Percentiles rank a stretch among this genome's conserved stretches.
These are phyloP conservation scores for Solanum megistacrolobum DNA, from an alignment of 257 asterid species.

Conservation along the genomic window DNA sequence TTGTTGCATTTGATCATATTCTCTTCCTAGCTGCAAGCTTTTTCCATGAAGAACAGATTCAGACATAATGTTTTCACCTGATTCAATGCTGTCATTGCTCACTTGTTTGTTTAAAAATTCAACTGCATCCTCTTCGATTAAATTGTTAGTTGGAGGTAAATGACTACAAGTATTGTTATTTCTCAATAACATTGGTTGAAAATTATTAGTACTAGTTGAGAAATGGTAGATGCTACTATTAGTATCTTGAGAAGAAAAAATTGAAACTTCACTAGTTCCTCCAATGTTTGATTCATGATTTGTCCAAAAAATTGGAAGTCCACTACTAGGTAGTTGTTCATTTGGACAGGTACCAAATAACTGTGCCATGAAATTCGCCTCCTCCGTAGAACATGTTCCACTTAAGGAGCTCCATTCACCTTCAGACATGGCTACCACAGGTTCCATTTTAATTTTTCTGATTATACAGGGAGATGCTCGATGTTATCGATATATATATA, in stretches of 20 bases:
- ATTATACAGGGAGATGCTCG: not conserved
- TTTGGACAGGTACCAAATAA: conserved; percentile 17
- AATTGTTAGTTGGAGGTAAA: not conserved
- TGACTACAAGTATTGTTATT: not conserved
- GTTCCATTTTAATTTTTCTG: conserved; percentile 29
- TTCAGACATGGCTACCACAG: conserved; percentile 41
- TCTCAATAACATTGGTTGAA: not conserved
- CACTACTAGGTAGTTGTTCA: conserved; percentile 17
- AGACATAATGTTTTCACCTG: conserved; percentile 4
- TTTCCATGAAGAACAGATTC: conserved; percentile 10
- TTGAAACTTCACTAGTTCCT: conserved; percentile 5
- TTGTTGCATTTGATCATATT: conserved; percentile 2
- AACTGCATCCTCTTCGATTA: conserved; percentile 12
- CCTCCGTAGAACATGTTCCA: conserved; percentile 45
- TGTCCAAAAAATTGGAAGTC: conserved; percentile 3
- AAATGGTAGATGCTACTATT: conserved; percentile 12
- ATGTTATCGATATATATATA: not conserved
- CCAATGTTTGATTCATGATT: conserved; percentile 12
- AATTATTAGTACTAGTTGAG: conserved; percentile 28
- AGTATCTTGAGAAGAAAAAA: conserved; percentile 8
- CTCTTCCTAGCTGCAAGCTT: not conserved
- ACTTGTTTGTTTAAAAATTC: conserved; percentile 30
- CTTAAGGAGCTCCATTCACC: conserved; percentile 62
- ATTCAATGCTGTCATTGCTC: conserved; percentile 22
- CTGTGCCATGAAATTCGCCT: conserved; percentile 28